Percentiles rank a stretch among this genome's conserved stretches.
These are phyloP conservation scores for Pharus latifolius DNA, from an alignment of 176 grass and related monocot genomes.

Conservation along the genomic window DNA sequence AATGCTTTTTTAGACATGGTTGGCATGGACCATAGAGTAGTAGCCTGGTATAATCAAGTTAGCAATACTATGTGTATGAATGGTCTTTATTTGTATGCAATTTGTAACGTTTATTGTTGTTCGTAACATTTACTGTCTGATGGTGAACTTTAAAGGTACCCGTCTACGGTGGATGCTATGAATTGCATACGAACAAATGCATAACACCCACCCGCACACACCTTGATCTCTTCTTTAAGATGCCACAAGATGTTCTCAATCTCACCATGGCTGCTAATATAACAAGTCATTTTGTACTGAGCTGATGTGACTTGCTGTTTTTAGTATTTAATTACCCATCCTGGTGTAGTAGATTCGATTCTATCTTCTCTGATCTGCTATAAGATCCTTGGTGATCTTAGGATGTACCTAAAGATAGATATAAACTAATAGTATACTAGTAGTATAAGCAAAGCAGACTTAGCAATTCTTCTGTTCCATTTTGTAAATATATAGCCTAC, in stretches of 20 bases:
- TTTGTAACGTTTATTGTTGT: too few species aligned
- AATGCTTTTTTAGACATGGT: slow-evolving; percentile 16
- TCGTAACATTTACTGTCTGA: too few species aligned
- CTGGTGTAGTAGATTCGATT: not conserved
- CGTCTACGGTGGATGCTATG: too few species aligned
- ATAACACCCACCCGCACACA: too few species aligned
- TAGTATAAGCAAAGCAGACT: slow-evolving; percentile 13
- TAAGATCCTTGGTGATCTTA: not conserved
- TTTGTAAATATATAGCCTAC: slow-evolving; percentile 18
- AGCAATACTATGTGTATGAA: too few species aligned
- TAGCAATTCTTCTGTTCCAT: not conserved
- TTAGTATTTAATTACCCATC: not conserved
- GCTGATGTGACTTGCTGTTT: not conserved
- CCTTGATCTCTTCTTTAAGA: not conserved
- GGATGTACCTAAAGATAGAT: not conserved
- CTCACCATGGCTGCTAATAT: not conserved
- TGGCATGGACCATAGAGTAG: slow-evolving; percentile 19
- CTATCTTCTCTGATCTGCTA: not conserved
- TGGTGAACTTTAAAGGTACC: too few species aligned
- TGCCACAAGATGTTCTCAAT: not conserved
- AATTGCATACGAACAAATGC: too few species aligned
- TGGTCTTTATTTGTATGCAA: too few species aligned
- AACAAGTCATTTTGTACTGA: not conserved
- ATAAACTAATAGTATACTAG: too few species aligned
- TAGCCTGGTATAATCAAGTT: too few species aligned